Evolutionary conservation across 352 stramenopile species (phyloP).

Genomic region (Globisporangium mamillatum): DNA sequence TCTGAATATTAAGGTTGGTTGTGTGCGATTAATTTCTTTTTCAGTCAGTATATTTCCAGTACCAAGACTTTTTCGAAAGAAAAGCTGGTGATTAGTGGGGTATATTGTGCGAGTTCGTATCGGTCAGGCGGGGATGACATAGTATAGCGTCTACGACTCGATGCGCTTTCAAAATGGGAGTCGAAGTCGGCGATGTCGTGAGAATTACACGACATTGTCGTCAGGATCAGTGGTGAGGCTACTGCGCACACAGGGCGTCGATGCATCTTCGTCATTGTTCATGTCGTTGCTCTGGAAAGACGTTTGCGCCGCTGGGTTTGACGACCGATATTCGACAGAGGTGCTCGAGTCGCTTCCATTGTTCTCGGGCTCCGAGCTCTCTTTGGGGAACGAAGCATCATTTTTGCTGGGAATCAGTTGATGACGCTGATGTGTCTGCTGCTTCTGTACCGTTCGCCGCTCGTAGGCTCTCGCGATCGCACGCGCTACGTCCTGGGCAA

Average conservation of each 20-base stretch:
- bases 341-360: conserved; percentile 17
- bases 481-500: conserved; percentile 41
- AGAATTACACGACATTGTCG: background rate
- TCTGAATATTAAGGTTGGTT: too few species aligned
- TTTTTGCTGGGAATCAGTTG: background rate
- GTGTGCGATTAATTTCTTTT: too few species aligned
- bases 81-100: too few species aligned
- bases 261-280: conserved; percentile 13
- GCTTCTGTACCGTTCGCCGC: conserved; percentile 8
- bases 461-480: conserved; percentile 36
- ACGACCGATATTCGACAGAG: conserved; percentile 2
- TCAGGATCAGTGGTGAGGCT: background rate
- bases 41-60: too few species aligned
- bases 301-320: conserved; percentile 1
- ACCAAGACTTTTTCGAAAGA: too few species aligned
- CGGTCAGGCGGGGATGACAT: background rate
- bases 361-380: conserved; percentile 33
- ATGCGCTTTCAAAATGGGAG: background rate
- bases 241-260: background rate
- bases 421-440: background rate
- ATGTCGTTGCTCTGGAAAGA: conserved; percentile 25
- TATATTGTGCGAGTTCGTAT: background rate
- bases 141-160: background rate
- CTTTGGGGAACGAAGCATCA: background rate
- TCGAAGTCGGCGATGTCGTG: background rate